These are phyloP conservation scores for Melanomma pulvis-pyrius DNA, from an alignment of 495 filamentous ascomycete genomes.

Conservation along the genomic window DNA sequence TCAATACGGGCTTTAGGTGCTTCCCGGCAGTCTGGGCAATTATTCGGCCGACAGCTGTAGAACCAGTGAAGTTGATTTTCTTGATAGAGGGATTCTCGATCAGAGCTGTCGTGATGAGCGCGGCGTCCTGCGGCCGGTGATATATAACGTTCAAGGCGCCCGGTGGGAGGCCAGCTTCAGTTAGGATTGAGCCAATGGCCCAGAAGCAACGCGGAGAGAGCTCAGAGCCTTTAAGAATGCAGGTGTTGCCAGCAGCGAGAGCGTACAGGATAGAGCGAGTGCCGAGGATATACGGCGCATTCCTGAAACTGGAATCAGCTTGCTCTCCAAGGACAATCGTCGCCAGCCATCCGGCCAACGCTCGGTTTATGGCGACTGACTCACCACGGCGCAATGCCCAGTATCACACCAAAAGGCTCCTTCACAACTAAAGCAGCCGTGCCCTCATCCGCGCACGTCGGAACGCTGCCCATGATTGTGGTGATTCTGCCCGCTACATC, in stretches of 20 bases:
- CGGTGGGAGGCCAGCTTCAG: conserved; percentile 70
- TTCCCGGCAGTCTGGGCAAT: conserved; percentile 61
- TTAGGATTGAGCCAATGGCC: conserved; percentile 68
- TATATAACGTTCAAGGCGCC: conserved; percentile 62
- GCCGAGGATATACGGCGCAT: conserved; percentile 47
- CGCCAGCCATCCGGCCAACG: neutral
- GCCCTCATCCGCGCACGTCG: conserved; percentile 56
- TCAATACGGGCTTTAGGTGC: conserved; percentile 68
- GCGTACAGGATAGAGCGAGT: conserved; percentile 63
- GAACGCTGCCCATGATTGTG: conserved; percentile 61
- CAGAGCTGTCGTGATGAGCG: conserved; percentile 57
- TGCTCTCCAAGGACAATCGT: neutral
- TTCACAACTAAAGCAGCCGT: conserved; percentile 71
- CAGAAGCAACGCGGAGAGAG: conserved; percentile 74
- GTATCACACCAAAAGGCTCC: conserved; percentile 79
- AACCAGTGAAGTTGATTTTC: conserved; percentile 68
- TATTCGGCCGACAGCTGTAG: conserved; percentile 58
- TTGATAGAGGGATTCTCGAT: conserved; percentile 60
- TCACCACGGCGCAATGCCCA: conserved; percentile 79
- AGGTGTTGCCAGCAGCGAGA: conserved; percentile 80
- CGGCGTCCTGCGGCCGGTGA: conserved; percentile 56
- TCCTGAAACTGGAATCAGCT: conserved; percentile 26
- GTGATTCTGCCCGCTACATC: conserved; percentile 72
- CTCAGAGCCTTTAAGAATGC: conserved; percentile 77
- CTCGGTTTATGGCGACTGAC: neutral